Evolutionary conservation across 2,329 filamentous ascomycete species (phyloP).

Genomic region (Epichloe bromicola): DNA sequence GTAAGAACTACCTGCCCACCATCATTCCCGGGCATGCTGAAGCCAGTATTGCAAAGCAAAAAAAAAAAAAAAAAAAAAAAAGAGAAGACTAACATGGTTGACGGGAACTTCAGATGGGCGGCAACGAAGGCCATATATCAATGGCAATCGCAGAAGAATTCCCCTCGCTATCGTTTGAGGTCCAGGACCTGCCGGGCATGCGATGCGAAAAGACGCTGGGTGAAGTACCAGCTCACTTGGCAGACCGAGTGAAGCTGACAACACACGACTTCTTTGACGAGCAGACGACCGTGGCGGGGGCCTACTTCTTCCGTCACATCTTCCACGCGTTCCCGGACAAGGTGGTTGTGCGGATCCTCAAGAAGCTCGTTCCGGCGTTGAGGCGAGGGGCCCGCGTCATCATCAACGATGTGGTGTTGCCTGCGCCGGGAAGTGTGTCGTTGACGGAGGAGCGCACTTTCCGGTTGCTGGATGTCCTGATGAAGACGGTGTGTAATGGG

Average conservation of each 20-base stretch:
- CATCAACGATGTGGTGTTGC: constrained; percentile 24
- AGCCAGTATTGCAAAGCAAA: background rate
- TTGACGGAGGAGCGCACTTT: constrained; percentile 25
- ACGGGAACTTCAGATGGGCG: constrained; percentile 12
- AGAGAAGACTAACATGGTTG: too few species aligned
- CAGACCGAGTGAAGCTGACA: constrained; percentile 23
- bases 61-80: background rate
- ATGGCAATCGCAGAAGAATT: constrained; percentile 12
- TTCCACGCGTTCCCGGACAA: constrained; percentile 43
- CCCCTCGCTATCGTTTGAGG: constrained; percentile 26
- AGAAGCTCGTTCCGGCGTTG: constrained; percentile 33
- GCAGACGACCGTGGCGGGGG: constrained; percentile 33
- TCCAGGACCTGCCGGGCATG: constrained; percentile 34
- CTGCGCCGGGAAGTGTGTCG: constrained; percentile 17
- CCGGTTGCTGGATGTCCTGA: constrained; percentile 30
- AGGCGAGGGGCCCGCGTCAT: constrained; percentile 32
- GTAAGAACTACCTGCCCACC: constrained; percentile 6
- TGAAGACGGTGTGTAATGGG: constrained; percentile 33
- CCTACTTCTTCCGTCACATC: constrained; percentile 42
- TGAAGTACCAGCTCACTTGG: constrained; percentile 19
- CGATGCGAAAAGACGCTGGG: constrained; percentile 21
- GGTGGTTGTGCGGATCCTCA: constrained; percentile 28
- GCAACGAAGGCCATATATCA: constrained; percentile 13
- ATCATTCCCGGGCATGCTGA: background rate
- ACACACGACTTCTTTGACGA: constrained; percentile 40